Base-by-base conservation (phyloP, 768 basidiomycete genomes). In the Sarcodon aspratus region DNA sequence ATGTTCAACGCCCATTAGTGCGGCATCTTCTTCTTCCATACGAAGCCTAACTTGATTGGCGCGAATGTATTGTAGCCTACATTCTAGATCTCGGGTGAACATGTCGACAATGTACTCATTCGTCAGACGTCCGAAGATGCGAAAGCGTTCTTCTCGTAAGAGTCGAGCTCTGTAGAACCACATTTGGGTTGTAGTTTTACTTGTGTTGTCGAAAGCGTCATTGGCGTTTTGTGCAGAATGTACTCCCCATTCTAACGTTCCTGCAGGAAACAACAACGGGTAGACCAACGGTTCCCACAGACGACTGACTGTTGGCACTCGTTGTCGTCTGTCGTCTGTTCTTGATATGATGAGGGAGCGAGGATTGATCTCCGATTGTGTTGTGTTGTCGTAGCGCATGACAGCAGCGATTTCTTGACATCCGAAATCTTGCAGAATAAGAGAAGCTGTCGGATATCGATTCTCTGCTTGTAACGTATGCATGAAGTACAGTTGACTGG, bases 21-120 rank as follows among this genome's bases (percentile, higher is more conserved):
- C 53, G 4, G 62, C 62, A 55, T 65, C 61, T n/a, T 64, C 58
- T 5, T 54, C 11, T 10, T 40, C n/a, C 21, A 21, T 10, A 0
- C 46, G 49, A n/a, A 59, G 31, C 5, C 49, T 36, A 21, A 47
- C 17, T 48, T 67, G 66, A 36, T 65, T 65, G 0, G 27, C 6
- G 0, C 60, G 54, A 36, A 71, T 68, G 45, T 64, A 70, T n/a
- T 54, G 48, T 6, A 71, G 52, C 0, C 62, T 1, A 58, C 61
- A 48, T 63, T n/a, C n/a, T n/a, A n/a, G n/a, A n/a, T n/a, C n/a
- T n/a, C n/a, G n/a, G n/a, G n/a, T n/a, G n/a, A n/a, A 69, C 70
- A 70, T 71, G 44, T 71, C 67, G 32, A 66, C 61, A 8, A 66
- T n/a, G 36, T 69, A 69, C 49, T 70, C 62, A 48, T 59, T 62